These are phyloP conservation scores for Thermothelomyces thermophilus DNA, from an alignment of 2,329 filamentous ascomycete species.

Conservation along the genomic window DNA sequence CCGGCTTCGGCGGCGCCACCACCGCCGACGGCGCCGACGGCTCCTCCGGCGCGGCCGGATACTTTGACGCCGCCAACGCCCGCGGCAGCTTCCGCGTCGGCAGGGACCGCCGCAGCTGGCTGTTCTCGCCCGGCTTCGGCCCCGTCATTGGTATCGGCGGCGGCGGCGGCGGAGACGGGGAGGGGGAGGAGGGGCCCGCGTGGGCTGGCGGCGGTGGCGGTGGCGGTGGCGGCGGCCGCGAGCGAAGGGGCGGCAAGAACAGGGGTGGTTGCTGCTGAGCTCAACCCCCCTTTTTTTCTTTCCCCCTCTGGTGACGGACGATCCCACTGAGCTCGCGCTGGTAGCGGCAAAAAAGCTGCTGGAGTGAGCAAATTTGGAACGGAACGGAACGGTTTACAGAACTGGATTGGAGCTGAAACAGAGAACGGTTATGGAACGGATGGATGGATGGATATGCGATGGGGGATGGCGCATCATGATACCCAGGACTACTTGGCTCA, in stretches of 20 bases:
- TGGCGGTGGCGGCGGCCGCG: neutral
- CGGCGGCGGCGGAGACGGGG: neutral
- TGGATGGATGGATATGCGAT: neutral
- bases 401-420: neutral
- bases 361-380: too few relatives aligned
- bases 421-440: neutral
- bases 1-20: too few relatives aligned
- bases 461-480: slow-evolving; percentile 9
- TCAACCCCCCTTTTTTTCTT: too few relatives aligned
- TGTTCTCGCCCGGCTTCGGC: slow-evolving; percentile 49
- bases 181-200: slow-evolving; percentile 1
- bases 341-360: too few relatives aligned
- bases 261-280: slow-evolving; percentile 8
- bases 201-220: neutral
- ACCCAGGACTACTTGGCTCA: too few relatives aligned
- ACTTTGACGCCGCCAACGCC: slow-evolving; percentile 45
- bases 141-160: slow-evolving; percentile 26
- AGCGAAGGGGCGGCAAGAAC: neutral
- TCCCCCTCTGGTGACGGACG: too few relatives aligned
- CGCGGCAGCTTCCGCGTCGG: slow-evolving; percentile 52
- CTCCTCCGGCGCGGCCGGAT: slow-evolving; percentile 23
- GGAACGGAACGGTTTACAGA: neutral
- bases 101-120: slow-evolving; percentile 52
- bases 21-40: neutral
- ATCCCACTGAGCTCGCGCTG: too few relatives aligned